Conservation (phyloP, 805 yeast genomes). For the Metschnikowia reukaufii region DNA sequence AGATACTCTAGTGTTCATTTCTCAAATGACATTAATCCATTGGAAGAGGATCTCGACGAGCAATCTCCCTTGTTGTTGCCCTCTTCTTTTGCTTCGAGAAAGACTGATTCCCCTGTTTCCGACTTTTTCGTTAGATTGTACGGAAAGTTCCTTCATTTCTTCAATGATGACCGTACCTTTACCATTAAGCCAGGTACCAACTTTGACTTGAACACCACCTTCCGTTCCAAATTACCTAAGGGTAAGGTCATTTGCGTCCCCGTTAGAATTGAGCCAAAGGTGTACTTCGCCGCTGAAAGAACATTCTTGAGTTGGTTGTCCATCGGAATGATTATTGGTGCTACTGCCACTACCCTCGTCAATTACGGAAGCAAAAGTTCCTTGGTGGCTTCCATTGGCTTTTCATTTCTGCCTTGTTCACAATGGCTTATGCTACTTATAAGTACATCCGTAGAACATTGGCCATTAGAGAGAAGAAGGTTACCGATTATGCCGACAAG, state of each 20-base stretch:
- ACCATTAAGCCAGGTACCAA: conserved; percentile 46
- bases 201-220: conserved; percentile 42
- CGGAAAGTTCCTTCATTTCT: conserved; percentile 39
- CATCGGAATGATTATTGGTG: conserved; percentile 82
- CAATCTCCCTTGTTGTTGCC: conserved; percentile 44
- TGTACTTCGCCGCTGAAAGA: conserved; percentile 97
- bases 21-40: conserved; percentile 46
- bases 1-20: conserved; percentile 40
- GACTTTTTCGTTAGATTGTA: conserved; percentile 33
- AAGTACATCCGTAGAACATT: conserved; percentile 80
- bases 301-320: conserved; percentile 93
- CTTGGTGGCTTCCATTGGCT: conserved; percentile 80
- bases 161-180: conserved; percentile 47
- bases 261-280: conserved; percentile 96
- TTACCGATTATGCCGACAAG: conserved; percentile 82
- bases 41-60: conserved; percentile 53
- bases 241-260: conserved; percentile 92
- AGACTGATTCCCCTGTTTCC: conserved; percentile 32
- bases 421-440: conserved; percentile 69
- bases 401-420: conserved; percentile 76
- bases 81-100: conserved; percentile 28
- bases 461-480: conserved; percentile 78
- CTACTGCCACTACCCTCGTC: conserved; percentile 82
- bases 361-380: conserved; percentile 75
- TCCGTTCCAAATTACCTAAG: conserved; percentile 69